Evolutionary conservation across 1,139 yeast genomes (phyloP), one percentile per base, ranked within the genome.

Genomic region (Suhomyces wounanorum): DNA sequence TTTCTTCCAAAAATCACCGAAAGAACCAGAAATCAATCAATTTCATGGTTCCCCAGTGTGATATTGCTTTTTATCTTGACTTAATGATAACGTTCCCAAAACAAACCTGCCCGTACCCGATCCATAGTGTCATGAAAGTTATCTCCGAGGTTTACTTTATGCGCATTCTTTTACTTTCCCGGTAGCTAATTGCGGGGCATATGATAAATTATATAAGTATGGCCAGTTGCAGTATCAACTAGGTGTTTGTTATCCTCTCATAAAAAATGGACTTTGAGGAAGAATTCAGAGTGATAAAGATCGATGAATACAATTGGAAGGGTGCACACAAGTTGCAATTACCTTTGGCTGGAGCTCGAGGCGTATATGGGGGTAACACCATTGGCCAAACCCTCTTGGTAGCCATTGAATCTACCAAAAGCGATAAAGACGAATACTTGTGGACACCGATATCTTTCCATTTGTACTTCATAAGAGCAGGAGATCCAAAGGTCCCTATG

Each of bases 281-380:
- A 49, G 76, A 75, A 1, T 67, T 74, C 42, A 58, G 69, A 14
- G 72, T 77, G n/a, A 55, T 59, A 6, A 62, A 70, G 51, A 52
- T 71, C 2, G 69, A 66, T 47, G 72, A 68, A 2, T 52, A 54
- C 31, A 64, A 62, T 21, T 76, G 65, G 59, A 63, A 57, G 10
- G 80, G 80, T 1, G 74, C 68, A 1, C 71, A 72, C 52, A 75
- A 77, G 2, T 63, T 77, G 36, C 54, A 68, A 41, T 61, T 72
- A 10, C 81, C 81, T 0, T 52, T 74, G 9, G 68, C 72, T 2
- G 80, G 82, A 0, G 89, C 89, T 2, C 70, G 89, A 41, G 94
- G 92, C 1, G 83, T 87, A 1, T 88, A 86, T 69, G 96, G 96
- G 1, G 96, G 96, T 2, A 83, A 87, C 39, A 75, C 85, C 50